Evolutionary conservation across 352 stramenopile species (phyloP), one percentile per base, ranked within the genome.

Genomic region (Phytophthora litchii): DNA sequence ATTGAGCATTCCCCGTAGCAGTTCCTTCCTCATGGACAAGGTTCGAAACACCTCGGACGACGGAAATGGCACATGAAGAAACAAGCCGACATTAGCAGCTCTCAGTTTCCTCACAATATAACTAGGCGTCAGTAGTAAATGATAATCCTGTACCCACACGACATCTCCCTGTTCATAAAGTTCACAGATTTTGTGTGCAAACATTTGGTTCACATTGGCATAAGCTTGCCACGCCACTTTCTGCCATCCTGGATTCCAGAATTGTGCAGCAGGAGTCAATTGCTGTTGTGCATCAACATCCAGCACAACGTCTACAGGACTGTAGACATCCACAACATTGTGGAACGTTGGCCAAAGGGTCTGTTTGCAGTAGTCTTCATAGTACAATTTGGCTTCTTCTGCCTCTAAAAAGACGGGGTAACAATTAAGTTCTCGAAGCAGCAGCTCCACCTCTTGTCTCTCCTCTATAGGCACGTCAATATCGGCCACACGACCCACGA

Each of bases 111-210:
- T 80, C 6, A 95, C 92, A 19, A 99, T 86, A 56, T 98, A 99
- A 14, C 86, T 97, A 4, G 97, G 97, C 23, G 98, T 87, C 8
- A 99, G 86, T 44, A 99, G 76, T 17, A 99, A 72, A 70, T 99
- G 96, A 67, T 99, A 99, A 55, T 98, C 97, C 60, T 99, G 97
- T 29, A 99, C 88, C 97, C 97, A 99, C 16, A 99, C 79, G 31
- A 97, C 74, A 45, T 97, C 86, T 11, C 89, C 86, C 14, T 66
- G 74, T 25, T 91, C 82, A 43, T 94, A 92, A 8, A 94, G 25
- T 25, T 92, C 79, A 35, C 79, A 88, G 16, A 90, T 86, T 60
- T 78, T 82, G 70, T 88, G 59, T 1, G 84, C 82, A 60, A 99
- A 98, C 36, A 95, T 71, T 53, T 98, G 89, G 79, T 99, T 98